These are phyloP conservation scores for Beauveria brongniartii DNA, from an alignment of 2,329 filamentous ascomycete species.

Conservation along the genomic window DNA sequence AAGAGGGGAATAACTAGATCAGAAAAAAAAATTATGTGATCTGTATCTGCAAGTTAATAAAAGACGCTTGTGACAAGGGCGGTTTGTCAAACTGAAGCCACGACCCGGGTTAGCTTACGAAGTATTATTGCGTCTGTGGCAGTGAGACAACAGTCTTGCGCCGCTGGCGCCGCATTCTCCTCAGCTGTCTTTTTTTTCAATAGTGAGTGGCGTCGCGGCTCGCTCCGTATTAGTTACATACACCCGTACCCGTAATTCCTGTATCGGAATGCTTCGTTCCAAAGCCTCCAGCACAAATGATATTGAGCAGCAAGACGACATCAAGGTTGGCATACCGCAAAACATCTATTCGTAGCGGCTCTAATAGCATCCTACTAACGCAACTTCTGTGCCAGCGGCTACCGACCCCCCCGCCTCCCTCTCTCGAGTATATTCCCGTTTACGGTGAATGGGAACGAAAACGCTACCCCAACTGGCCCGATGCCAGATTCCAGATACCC, in stretches of 20 bases:
- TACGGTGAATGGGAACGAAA: constrained; percentile 17
- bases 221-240: no score
- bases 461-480: constrained; percentile 16
- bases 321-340: neutral
- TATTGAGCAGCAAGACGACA: neutral
- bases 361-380: neutral
- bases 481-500: constrained; percentile 17
- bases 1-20: neutral
- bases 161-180: no score
- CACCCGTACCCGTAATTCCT: no score
- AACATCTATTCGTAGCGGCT: neutral
- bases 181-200: neutral
- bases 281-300: neutral
- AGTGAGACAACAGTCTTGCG: no score
- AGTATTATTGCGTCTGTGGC: neutral
- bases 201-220: no score
- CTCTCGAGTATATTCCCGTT: constrained; percentile 13
- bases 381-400: neutral
- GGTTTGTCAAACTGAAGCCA: neutral
- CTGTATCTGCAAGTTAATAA: neutral
- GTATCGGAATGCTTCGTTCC: neutral
- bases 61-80: neutral
- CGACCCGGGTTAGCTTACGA: neutral
- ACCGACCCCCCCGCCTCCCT: neutral
- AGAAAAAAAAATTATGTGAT: neutral